Percentiles rank a stretch among this genome's conserved stretches.
These are phyloP conservation scores for Anthoceros angustus DNA, from an alignment of 225 moss, liverwort and hornwort species.

Conservation along the genomic window DNA sequence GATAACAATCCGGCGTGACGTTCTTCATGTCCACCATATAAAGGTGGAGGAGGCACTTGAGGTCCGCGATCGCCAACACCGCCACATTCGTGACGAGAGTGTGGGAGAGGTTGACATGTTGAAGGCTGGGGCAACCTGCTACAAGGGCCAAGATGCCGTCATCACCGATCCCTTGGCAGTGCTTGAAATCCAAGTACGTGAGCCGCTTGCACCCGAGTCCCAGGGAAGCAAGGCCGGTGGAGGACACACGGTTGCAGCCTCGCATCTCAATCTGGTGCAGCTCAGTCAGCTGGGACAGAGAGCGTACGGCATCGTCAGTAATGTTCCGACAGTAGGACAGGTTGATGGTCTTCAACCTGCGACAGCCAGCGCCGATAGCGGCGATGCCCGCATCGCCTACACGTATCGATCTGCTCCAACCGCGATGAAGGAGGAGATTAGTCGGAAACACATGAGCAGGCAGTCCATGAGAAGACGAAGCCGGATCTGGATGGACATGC, in stretches of 20 bases:
- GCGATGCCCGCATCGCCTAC: constrained; percentile 44
- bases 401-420: constrained; percentile 32
- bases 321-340: constrained; percentile 51
- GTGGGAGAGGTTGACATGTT: constrained; percentile 14
- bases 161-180: constrained; percentile 11
- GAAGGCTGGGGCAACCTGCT: constrained; percentile 9
- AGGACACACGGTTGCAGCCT: constrained; percentile 10
- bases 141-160: constrained; percentile 15
- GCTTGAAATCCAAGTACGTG: constrained; percentile 13
- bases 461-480: neutral
- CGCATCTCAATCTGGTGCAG: constrained; percentile 14
- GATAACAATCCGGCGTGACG: constrained; percentile 5
- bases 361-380: constrained; percentile 57
- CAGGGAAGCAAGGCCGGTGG: constrained; percentile 8
- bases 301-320: constrained; percentile 41
- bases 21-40: constrained; percentile 13
- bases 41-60: constrained; percentile 5
- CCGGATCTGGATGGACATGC: neutral
- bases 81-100: constrained; percentile 11
- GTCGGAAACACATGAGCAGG: neutral
- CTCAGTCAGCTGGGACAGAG: constrained; percentile 13
- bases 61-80: constrained; percentile 8
- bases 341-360: constrained; percentile 35
- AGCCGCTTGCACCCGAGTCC: constrained; percentile 10
- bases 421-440: neutral